phyloP scores from a whole-genome alignment of 306 rosid genomes.

The Ormosia semicastrata region DNA sequence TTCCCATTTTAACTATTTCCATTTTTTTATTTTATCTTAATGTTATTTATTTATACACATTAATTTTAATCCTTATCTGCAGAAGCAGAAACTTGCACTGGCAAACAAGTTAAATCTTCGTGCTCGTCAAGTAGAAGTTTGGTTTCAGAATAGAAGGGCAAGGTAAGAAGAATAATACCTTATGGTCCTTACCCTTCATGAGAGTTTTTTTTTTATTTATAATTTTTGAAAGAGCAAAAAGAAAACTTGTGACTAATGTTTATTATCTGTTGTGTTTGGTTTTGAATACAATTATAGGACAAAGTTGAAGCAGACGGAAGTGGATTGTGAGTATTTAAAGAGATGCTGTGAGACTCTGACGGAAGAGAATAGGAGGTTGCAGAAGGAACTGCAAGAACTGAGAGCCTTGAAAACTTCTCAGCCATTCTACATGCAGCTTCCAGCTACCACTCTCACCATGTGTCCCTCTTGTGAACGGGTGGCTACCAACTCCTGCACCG shows the following conservation, averaged over 20 bases:
- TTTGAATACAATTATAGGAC: constrained; percentile 44
- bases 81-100: constrained; percentile 70
- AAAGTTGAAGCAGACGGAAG: constrained; percentile 79
- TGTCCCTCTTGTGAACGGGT: constrained; percentile 80
- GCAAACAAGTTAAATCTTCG: constrained; percentile 69
- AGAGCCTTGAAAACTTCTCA: constrained; percentile 67
- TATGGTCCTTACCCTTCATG: too few species aligned
- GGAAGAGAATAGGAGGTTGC: constrained; percentile 72
- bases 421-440: constrained; percentile 71
- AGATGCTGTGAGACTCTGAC: constrained; percentile 76
- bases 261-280: neutral
- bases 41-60: too few species aligned
- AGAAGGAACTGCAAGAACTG: constrained; percentile 70
- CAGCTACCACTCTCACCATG: constrained; percentile 82
- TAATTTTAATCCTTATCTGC: neutral
- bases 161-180: constrained; percentile 41
- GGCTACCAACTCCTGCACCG: constrained; percentile 37
- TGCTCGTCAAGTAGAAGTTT: constrained; percentile 80
- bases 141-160: constrained; percentile 87
- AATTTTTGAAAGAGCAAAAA: too few species aligned
- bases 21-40: neutral
- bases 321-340: constrained; percentile 71
- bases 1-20: too few species aligned
- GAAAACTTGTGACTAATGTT: neutral
- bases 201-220: too few species aligned